phyloP scores from a whole-genome alignment of 768 basidiomycete genomes.

The Baorangia bicolor region DNA sequence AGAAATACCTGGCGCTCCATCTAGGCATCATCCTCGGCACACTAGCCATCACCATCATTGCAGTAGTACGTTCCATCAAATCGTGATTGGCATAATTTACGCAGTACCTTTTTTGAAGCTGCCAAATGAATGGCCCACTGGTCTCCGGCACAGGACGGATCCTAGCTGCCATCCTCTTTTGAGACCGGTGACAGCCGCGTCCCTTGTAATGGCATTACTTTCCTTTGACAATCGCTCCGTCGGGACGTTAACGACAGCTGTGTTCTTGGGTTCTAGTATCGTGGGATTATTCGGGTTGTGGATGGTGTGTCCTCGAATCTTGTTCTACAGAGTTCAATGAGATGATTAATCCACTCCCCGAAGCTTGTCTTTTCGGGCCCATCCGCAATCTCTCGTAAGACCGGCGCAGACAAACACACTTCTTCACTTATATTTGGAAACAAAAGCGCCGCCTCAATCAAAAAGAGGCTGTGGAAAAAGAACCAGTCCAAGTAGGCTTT shows the following conservation, averaged over 20 bases:
- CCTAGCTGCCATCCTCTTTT: conserved; percentile 59
- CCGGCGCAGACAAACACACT: conserved; percentile 80
- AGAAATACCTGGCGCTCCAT: conserved; percentile 66
- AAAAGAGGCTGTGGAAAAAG: conserved; percentile 58
- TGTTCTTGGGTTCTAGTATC: conserved; percentile 47
- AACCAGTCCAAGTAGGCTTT: conserved; percentile 31
- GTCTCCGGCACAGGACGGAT: conserved; percentile 28
- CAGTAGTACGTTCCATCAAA: conserved; percentile 44
- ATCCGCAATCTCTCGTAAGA: conserved; percentile 59
- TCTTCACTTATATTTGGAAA: conserved; percentile 80
- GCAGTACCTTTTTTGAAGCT: conserved; percentile 32
- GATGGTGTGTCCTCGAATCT: conserved; percentile 50
- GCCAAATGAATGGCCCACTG: conserved; percentile 40
- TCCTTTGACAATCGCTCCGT: conserved; percentile 63
- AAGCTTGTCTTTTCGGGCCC: conserved; percentile 65
- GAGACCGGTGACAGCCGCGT: conserved; percentile 54
- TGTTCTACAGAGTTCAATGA: conserved; percentile 8
- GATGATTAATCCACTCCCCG: conserved; percentile 13
- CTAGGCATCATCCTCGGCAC: conserved; percentile 61
- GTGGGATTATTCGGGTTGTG: conserved; percentile 70
- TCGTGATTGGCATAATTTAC: background rate
- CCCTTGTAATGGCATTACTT: conserved; percentile 54
- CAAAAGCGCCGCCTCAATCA: conserved; percentile 58
- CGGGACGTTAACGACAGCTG: conserved; percentile 53
- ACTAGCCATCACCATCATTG: conserved; percentile 53